These are phyloP conservation scores for Pestalotiopsis sp. DNA, from an alignment of 2,329 filamentous ascomycete species.

Conservation along the genomic window DNA sequence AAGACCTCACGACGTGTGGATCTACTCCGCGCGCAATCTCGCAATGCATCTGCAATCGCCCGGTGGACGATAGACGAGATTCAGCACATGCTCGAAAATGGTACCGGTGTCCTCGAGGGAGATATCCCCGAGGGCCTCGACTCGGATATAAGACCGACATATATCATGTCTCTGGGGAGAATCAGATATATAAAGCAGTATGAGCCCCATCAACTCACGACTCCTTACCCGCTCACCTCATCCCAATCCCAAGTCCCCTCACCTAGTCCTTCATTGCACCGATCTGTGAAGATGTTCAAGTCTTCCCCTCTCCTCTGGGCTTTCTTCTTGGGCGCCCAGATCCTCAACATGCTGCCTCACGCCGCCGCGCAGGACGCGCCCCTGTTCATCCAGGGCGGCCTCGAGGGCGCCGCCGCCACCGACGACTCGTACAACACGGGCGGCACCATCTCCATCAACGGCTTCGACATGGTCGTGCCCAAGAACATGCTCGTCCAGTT, in stretches of 20 bases:
- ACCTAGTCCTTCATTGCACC: not conserved
- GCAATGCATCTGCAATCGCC: not conserved
- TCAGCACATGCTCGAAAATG: not conserved
- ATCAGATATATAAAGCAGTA: no score
- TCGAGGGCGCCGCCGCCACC: conserved; percentile 33
- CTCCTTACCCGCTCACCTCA: not conserved
- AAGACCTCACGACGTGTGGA: not conserved
- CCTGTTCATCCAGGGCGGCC: conserved; percentile 34
- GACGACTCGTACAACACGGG: conserved; percentile 37
- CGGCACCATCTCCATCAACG: conserved; percentile 19
- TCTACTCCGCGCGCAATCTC: not conserved
- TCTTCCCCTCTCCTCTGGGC: conserved; percentile 17
- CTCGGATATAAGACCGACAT: not conserved
- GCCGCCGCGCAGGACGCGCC: conserved; percentile 26
- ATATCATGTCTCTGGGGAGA: no score
- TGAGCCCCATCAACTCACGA: not conserved
- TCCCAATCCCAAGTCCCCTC: not conserved
- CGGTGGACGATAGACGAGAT: not conserved
- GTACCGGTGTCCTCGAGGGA: not conserved
- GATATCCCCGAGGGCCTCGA: not conserved
- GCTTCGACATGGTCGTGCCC: conserved; percentile 18
- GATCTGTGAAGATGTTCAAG: conserved; percentile 16
- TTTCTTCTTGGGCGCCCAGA: conserved; percentile 20
- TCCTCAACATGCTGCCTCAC: conserved; percentile 17
- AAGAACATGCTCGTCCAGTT: conserved; percentile 23